These are phyloP conservation scores for Musa balbisiana DNA, from an alignment of 202 grass and related monocot species.

Conservation along the genomic window DNA sequence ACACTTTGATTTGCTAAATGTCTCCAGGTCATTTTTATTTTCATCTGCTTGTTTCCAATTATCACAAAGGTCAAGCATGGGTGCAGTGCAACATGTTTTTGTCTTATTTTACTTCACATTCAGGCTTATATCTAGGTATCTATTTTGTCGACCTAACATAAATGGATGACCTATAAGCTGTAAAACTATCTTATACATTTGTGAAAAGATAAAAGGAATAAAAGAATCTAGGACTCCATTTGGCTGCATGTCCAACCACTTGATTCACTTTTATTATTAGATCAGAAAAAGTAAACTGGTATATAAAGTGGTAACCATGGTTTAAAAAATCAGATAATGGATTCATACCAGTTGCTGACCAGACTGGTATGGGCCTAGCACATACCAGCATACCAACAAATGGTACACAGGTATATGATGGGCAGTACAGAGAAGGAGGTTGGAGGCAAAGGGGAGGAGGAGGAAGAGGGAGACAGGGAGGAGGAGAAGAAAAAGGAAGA, in stretches of 20 bases:
- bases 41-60: background rate
- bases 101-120: background rate
- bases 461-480: too few species aligned
- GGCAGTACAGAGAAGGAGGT: too few species aligned
- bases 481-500: too few species aligned
- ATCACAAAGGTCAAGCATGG: background rate
- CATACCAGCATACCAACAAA: too few species aligned
- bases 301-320: too few species aligned
- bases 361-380: too few species aligned
- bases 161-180: background rate
- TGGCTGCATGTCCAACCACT: background rate
- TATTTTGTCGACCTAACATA: too few species aligned
- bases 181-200: background rate
- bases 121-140: background rate
- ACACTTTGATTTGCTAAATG: background rate
- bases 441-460: too few species aligned
- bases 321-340: too few species aligned
- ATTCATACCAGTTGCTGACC: too few species aligned
- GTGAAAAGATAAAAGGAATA: background rate
- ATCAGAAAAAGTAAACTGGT: too few species aligned
- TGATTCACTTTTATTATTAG: background rate
- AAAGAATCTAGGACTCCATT: background rate
- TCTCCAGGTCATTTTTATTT: background rate
- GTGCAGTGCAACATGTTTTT: background rate
- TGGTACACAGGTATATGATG: too few species aligned